Evolutionary conservation across 2,329 filamentous ascomycete genomes (phyloP).

Genomic region (Ophiostoma quercus): DNA sequence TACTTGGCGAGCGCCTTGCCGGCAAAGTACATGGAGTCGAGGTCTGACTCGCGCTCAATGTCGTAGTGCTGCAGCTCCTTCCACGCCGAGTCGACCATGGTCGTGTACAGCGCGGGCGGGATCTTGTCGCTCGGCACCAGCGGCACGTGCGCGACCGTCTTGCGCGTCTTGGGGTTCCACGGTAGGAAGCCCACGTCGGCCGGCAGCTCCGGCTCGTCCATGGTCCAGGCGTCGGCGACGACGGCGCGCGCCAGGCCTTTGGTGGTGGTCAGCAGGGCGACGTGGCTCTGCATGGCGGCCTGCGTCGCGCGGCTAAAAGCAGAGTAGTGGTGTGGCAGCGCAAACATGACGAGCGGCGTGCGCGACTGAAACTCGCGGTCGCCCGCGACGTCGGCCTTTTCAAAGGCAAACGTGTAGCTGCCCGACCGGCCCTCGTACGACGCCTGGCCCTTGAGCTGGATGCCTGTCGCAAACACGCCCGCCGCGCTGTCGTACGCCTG

Average conservation of each 20-base stretch:
- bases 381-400: constrained; percentile 59
- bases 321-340: constrained; percentile 76
- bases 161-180: constrained; percentile 56
- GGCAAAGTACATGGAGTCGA: constrained; percentile 87
- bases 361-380: constrained; percentile 24
- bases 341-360: constrained; percentile 70
- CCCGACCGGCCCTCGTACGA: constrained; percentile 53
- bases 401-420: constrained; percentile 67
- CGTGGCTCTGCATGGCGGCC: constrained; percentile 44
- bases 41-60: constrained; percentile 63
- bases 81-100: constrained; percentile 57
- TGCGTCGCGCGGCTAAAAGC: constrained; percentile 60
- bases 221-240: constrained; percentile 66
- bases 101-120: constrained; percentile 49
- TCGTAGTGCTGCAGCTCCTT: constrained; percentile 61
- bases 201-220: constrained; percentile 68
- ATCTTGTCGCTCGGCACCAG: constrained; percentile 37
- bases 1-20: constrained; percentile 77
- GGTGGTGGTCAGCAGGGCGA: constrained; percentile 72
- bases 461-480: constrained; percentile 66
- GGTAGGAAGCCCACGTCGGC: constrained; percentile 70
- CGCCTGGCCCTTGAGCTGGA: constrained; percentile 54
- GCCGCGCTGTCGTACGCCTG: constrained; percentile 68
- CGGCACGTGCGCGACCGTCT: constrained; percentile 30
- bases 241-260: constrained; percentile 76